Base-by-base conservation (phyloP, 2,329 filamentous ascomycete species). In the Septoria linicola region DNA sequence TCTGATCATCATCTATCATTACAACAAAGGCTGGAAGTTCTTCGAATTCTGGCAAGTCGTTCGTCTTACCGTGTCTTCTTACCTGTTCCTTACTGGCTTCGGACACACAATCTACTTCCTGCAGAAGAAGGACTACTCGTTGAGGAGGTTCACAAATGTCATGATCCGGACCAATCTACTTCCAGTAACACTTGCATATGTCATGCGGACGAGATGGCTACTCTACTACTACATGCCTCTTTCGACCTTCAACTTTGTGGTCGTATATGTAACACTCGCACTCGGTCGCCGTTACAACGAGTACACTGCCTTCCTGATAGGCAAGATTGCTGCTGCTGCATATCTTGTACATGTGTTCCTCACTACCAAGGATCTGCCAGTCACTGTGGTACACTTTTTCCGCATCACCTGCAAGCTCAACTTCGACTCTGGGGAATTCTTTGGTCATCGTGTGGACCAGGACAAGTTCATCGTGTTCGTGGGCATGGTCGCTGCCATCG, bases 21-120 rank as follows among this genome's bases (percentile, higher is more conserved):
- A 81, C 64, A 79, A 80, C 27, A 74, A 77, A 16, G 77, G 75
- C 20, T 79, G 75, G 5, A 70, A 71, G 54, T 63, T 69, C 2
- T 64, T 80, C 3, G 75, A 75, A 61, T 73, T 81, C 25, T 81
- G 83, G 66, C 73, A 80, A 59, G 67, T 80, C 44, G 69, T 80
- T 10, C 76, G 80, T 13, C 63, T 84, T 3, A 68, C 79, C 19
- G 72, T 82, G 5, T 75, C 80, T 1, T 72, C 75, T 1, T 85
- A 84, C 62, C 72, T 86, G 21, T 85, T 85, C 63, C 72, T 85
- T 55, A 82, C 78, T 13, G 78, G 78, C 6, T 85, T 80, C 58
- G 81, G 81, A 1, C 82, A 86, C 60, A 76, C 82, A 0, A 67
- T 76, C 6, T 84, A 80, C 63, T 80, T 85, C 53, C 65, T 83